Evolutionary conservation across 2,329 filamentous ascomycete species (phyloP), one percentile per base, ranked within the genome.

Genomic region (Aspergillus sergii): DNA sequence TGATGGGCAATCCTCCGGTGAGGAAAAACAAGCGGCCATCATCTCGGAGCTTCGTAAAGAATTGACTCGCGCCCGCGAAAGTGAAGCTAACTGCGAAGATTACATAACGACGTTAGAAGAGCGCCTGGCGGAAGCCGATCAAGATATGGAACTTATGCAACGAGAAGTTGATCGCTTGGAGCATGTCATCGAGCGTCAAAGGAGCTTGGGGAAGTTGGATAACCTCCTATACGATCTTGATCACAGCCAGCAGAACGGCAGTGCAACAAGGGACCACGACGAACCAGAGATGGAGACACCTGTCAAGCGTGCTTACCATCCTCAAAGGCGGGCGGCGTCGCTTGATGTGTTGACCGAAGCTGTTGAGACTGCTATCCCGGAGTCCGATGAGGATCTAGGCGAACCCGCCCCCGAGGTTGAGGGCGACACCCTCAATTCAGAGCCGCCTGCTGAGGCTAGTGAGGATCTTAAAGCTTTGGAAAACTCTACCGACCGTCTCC

Each of bases 71-170:
- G 87, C 94, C 19, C 89, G 94, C 56, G 95, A 97, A 72, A 97
- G 93, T 70, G 95, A 99, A 80, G 87, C 90, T 4, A 90, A 91
- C 45, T 93, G 90, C 69, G 95, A 99, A 76, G 95, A 98, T 68
- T 99, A 99, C 77, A 98, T 99, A 59, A 96, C 94, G 1, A 98
- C 94, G 0, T 83, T 99, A 12, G 95, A 99, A 76, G 95, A 98
- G 80, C 91, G 94, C 26, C 86, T 99, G 10, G 95, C 95, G 0
- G 95, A 99, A 78, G 91, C 94, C 2, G 95, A 99, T 72, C 94
- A 98, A 77, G 95, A 99, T 75, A 89, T 92, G 67, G 95, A 98
- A 76, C 82, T 97, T 64, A 97, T 99, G 94, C 93, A 97, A 76
- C 92, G 94, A 41, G 95, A 99, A 74, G 92, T 99, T 66, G 92